Conservation (phyloP, 176 grass and related monocot genomes). For the Avena eriantha region DNA sequence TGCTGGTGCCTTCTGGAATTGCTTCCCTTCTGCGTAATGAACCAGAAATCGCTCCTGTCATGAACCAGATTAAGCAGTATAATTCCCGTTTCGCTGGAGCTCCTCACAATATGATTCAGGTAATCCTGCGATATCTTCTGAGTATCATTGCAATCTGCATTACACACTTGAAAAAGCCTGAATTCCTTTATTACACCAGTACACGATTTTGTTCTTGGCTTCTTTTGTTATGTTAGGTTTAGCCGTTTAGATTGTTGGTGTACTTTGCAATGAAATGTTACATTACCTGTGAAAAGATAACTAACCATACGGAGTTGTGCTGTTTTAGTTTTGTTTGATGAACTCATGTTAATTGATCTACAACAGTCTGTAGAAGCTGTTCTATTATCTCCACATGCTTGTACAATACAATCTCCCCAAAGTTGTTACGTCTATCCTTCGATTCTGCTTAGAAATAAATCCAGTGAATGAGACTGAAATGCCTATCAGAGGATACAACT, state of each 20-base stretch:
- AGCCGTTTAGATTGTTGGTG: neutral
- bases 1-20: conserved; percentile 48
- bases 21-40: conserved; percentile 35
- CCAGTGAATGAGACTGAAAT: neutral
- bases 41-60: conserved; percentile 19
- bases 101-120: conserved; percentile 45
- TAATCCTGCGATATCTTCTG: neutral
- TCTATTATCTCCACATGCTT: neutral
- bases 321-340: conserved; percentile 5
- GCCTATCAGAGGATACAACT: neutral
- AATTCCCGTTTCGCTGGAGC: conserved; percentile 40
- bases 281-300: neutral
- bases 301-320: neutral
- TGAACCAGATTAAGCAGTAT: conserved; percentile 40
- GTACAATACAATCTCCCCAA: neutral
- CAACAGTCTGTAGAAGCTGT: neutral
- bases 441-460: neutral
- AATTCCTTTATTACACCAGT: neutral
- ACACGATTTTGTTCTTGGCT: neutral
- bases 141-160: neutral
- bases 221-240: neutral
- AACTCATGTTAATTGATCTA: neutral
- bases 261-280: neutral
- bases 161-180: neutral
- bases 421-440: neutral